These are phyloP conservation scores for Jacaranda mimosifolia DNA, from an alignment of 257 asterid species.

Conservation along the genomic window DNA sequence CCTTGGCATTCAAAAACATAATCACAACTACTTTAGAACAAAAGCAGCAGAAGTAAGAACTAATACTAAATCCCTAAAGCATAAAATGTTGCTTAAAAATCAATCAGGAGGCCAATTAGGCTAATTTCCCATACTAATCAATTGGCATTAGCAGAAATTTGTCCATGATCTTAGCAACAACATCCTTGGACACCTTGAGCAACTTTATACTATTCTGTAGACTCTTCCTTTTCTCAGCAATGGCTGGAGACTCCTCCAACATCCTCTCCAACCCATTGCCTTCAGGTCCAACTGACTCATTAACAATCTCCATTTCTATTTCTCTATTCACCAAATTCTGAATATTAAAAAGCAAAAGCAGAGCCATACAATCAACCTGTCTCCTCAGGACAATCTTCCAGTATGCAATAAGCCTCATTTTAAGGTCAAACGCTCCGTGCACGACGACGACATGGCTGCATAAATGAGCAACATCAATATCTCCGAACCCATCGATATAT, in stretches of 20 bases:
- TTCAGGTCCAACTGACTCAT: slow-evolving; percentile 40
- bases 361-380: slow-evolving; percentile 48
- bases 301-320: slow-evolving; percentile 39
- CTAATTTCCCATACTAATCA: neutral
- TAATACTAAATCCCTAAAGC: too few species aligned
- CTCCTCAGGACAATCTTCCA: slow-evolving; percentile 49
- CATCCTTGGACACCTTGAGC: slow-evolving; percentile 53
- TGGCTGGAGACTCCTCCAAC: slow-evolving; percentile 19
- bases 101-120: neutral
- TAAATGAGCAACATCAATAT: slow-evolving; percentile 12
- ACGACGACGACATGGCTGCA: neutral
- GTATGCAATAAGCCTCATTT: slow-evolving; percentile 44
- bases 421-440: slow-evolving; percentile 41
- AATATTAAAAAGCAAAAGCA: slow-evolving; percentile 40
- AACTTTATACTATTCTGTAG: slow-evolving; percentile 38
- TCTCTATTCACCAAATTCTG: slow-evolving; percentile 46
- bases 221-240: slow-evolving; percentile 42
- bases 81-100: too few species aligned
- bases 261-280: slow-evolving; percentile 49
- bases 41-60: too few species aligned
- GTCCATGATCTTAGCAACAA: slow-evolving; percentile 39
- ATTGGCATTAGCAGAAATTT: neutral
- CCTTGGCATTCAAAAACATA: too few species aligned
- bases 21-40: too few species aligned
- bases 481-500: neutral